Conservation (phyloP, 148 eudicot species). For the Vaccinium vitisidaea region DNA sequence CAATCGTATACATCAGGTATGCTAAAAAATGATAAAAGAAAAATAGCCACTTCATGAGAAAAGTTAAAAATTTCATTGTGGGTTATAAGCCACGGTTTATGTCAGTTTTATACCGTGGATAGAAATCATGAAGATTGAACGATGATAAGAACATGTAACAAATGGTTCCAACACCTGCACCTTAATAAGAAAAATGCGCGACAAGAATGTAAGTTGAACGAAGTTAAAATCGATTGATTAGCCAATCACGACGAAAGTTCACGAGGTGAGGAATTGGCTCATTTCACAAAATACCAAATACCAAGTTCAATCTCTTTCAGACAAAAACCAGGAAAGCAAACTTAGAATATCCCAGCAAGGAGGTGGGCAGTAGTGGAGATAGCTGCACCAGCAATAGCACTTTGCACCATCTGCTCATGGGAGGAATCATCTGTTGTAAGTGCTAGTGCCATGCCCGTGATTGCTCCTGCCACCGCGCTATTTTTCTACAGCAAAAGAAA, state of each 20-base stretch:
- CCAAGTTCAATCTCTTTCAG: neutral
- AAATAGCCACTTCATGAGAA: no score
- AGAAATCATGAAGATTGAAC: no score
- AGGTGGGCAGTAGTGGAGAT: conserved; percentile 86
- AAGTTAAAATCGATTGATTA: neutral
- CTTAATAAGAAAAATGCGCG: no score
- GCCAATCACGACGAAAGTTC: neutral
- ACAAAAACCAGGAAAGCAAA: neutral
- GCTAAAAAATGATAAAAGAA: no score
- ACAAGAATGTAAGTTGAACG: neutral
- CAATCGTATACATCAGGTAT: no score
- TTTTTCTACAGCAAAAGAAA: conserved; percentile 55
- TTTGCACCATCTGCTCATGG: conserved; percentile 86
- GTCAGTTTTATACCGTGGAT: no score
- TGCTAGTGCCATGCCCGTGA: conserved; percentile 78
- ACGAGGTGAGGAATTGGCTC: neutral
- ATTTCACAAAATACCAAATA: neutral
- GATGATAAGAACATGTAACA: no score
- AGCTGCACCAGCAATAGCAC: conserved; percentile 94
- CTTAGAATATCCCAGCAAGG: conserved; percentile 62
- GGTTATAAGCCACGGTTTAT: no score
- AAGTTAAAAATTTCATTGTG: no score
- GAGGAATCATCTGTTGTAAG: conserved; percentile 58
- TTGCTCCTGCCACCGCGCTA: conserved; percentile 92
- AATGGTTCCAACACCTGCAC: no score